Evolutionary conservation across 164 flowering plant genomes (phyloP), one percentile per base, ranked within the genome.

Genomic region (Houttuynia cordata): DNA sequence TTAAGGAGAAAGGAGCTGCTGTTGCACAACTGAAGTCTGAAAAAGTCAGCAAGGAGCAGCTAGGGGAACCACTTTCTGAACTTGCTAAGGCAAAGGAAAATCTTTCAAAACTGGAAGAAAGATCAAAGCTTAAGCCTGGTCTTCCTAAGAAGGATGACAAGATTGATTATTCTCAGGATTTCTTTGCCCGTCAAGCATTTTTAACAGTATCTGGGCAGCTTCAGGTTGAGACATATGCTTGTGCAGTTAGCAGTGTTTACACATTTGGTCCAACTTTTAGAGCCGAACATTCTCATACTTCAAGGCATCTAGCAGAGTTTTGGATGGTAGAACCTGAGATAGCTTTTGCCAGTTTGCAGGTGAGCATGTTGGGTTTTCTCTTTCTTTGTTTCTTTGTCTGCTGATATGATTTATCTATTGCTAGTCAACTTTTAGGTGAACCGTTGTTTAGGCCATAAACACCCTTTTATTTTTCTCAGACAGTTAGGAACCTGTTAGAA

Each of bases 261-360:
- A 92, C 95, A 18, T 92, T 92, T 79, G 98, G 96, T 21, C 98
- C 98, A 23, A 92, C 98, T 47, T 91, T 92, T 54, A 81, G 98
- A 61, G 98, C 98, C 42, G 98, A 92, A 58, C 62, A 89, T 42
- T 92, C 98, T 41, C 96, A 92, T 63, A 92, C 98, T n/a, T 80
- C 98, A 50, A 87, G 98, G 76, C 98, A 92, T 80, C 74, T 89
- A 70, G 98, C 98, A 23, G 98, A 89, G 62, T 92, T 89, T 65
- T 92, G 98, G 98, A 92, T 89, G 98, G 85, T 92, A 55, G 98
- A 92, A 65, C 96, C 98, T 59, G 98, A 92, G 79, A 77, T 89
- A 40, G 96, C 98, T 34, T 92, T 87, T 82, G 96, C 98, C 23
- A 95, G 89, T 62, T 79, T 92, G 62, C 60, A 85, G 96, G 98